Evolutionary conservation across 768 basidiomycete species (phyloP), one percentile per base, ranked within the genome.

Genomic region (Lactifluus hygrophoroides): DNA sequence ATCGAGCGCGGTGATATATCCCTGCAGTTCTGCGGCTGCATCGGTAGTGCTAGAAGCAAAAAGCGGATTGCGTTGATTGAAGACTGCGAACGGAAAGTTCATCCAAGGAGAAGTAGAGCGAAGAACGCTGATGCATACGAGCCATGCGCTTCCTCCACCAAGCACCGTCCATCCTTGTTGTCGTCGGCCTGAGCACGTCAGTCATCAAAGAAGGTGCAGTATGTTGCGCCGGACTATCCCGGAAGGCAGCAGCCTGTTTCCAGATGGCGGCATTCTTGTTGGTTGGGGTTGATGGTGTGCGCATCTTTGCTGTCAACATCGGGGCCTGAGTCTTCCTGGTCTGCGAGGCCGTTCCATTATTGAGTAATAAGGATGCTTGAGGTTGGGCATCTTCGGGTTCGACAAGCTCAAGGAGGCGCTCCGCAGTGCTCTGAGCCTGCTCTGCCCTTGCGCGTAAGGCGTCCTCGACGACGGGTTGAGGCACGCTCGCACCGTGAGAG

Each of bases 381-480:
- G 51, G 56, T 17, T 52, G 62, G 1, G 32, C 25, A 13, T 83
- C 86, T 47, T 90, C 89, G 14, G 86, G 81, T 61, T 92, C 89
- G 13, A 90, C 86, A 16, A 95, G 77, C 69, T 96, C 94, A 38
- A 95, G 69, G 27, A 97, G 72, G 49, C 90, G 80, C 68, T 91
- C 86, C 0, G 94, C 94, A 8, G 93, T 90, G 67, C 90, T 93
- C 69, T 94, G 90, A 0, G 94, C 94, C 68, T 96, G 94, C 65
- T 90, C 89, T 1, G 94, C 94, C 52, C 90, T 82, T 2, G 90
- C 90, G 44, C 85, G 80, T 64, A 95, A 70, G 30, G 86, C 91
- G 67, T 95, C 94, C 66, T 94, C 93, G 4, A 94, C 75, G 19
- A 80, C 79, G 13, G 83, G 75, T 46, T 73, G 75, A 51, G 64